Percentiles rank a stretch among this genome's conserved stretches.
Conservation (phyloP, 31 red algal species). For the Bonnemaisonia californica region DNA sequence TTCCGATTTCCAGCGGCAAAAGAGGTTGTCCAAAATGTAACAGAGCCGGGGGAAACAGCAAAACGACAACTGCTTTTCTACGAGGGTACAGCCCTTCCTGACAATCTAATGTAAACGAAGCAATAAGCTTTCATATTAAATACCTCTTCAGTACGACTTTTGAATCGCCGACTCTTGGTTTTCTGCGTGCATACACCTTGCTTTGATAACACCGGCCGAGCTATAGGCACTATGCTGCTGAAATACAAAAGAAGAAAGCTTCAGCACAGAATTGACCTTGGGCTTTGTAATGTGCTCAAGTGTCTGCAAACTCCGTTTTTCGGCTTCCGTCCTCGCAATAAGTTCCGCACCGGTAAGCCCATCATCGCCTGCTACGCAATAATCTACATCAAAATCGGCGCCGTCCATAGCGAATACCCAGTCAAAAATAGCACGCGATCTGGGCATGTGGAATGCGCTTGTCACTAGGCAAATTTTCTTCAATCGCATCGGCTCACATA, state of each 20-base stretch:
- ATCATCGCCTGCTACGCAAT: constrained; percentile 34
- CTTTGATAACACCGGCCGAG: constrained; percentile 20
- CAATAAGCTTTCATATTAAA: neutral
- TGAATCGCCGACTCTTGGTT: constrained; percentile 4
- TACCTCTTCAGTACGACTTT: neutral
- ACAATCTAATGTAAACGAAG: constrained; percentile 54
- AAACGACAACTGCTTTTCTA: constrained; percentile 88
- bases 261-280: constrained; percentile 17
- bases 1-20: constrained; percentile 87
- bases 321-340: constrained; percentile 40
- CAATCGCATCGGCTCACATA: constrained; percentile 64
- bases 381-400: constrained; percentile 38
- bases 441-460: constrained; percentile 85
- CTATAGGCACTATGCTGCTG: constrained; percentile 66
- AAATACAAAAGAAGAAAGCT: constrained; percentile 63
- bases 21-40: constrained; percentile 86
- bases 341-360: constrained; percentile 46
- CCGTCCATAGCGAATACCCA: constrained; percentile 74
- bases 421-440: constrained; percentile 79
- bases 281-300: constrained; percentile 36
- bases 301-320: constrained; percentile 34
- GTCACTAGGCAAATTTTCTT: constrained; percentile 66
- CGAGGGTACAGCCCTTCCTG: constrained; percentile 56
- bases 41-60: constrained; percentile 83
- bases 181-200: neutral